Evolutionary conservation across 306 rosid species (phyloP).

Genomic region (Malus asiatica): DNA sequence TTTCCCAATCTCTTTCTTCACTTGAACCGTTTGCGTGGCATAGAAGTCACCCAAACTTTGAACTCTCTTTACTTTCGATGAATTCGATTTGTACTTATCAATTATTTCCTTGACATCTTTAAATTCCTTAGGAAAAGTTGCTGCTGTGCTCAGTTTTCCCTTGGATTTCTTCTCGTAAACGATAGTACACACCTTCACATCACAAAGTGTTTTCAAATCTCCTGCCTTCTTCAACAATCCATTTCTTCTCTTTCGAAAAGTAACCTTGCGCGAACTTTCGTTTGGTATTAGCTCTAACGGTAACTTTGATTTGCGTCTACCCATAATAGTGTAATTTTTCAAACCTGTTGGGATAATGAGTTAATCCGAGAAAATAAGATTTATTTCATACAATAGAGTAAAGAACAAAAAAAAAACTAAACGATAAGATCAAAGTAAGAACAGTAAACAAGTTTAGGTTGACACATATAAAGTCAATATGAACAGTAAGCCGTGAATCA

Average conservation of each 20-base stretch:
- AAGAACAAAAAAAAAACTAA: too few relatives aligned
- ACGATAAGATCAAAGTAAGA: too few relatives aligned
- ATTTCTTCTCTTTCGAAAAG: conserved; percentile 9
- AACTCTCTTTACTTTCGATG: not conserved
- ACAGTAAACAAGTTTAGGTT: too few relatives aligned
- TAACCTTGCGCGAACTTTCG: not conserved
- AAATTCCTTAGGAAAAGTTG: not conserved
- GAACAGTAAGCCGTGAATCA: too few relatives aligned
- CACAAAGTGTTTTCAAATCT: conserved; percentile 18
- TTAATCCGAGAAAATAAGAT: too few relatives aligned
- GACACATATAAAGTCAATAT: too few relatives aligned
- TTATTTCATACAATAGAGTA: too few relatives aligned
- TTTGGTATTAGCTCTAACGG: not conserved
- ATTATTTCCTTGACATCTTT: not conserved
- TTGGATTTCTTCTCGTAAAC: not conserved
- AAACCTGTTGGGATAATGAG: too few relatives aligned
- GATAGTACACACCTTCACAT: conserved; percentile 13
- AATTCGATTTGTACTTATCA: not conserved
- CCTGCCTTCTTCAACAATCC: conserved; percentile 11
- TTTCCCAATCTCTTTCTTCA: not conserved
- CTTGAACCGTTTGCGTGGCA: not conserved
- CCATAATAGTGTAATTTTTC: not conserved
- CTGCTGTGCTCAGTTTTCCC: not conserved
- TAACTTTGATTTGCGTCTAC: not conserved
- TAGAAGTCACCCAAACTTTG: not conserved